Base-by-base conservation (phyloP, 306 rosid genomes). In the Carpinus viminea region DNA sequence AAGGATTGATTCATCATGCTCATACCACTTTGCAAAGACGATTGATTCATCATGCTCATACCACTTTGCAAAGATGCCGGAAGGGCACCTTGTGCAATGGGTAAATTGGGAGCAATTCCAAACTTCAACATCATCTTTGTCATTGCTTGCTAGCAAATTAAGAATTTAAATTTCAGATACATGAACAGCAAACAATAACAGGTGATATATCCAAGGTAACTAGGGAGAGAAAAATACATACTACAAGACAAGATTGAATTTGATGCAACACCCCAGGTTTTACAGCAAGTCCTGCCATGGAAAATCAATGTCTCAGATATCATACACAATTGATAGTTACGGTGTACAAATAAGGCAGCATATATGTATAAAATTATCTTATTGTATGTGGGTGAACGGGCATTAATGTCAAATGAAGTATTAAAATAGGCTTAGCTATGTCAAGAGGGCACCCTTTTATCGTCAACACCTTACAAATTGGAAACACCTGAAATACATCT, bases 231-330 rank as follows among this genome's bases (percentile, higher is more conserved):
- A 34, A 51, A 74, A 77, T 76, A 91, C 93, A 71, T 90, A 96
- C 99, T 48, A 80, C 43, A 78, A 90, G 41, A 78, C 55, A 80
- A 11, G 96, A 72, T 72, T 93, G 99, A 71, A 93, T 85, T 85
- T 87, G 92, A 72, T 81, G 90, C 86, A 93, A 81, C 64, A 89
- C 89, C 68, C 90, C 87, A 7, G 99, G 97, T 77, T 93, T 91
- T 83, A 91, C 83, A 74, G 93, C 96, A 77, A 96, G 90, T 54
- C 98, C 99, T 96, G 90, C 72, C 83, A 85, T 65, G 46, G n/a
- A 70, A 78, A 12, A 28, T 41, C 50, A 43, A 76, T 59, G 53
- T 18, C 21, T 55, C 73, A 76, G 74, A 51, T 72, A 71, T 64
- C 61, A 85, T 15, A 81, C 47, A 41, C 17, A 24, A 48, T 21